Evolutionary conservation across 768 basidiomycete genomes (phyloP).

Genomic region (Cubamyces sp.): DNA sequence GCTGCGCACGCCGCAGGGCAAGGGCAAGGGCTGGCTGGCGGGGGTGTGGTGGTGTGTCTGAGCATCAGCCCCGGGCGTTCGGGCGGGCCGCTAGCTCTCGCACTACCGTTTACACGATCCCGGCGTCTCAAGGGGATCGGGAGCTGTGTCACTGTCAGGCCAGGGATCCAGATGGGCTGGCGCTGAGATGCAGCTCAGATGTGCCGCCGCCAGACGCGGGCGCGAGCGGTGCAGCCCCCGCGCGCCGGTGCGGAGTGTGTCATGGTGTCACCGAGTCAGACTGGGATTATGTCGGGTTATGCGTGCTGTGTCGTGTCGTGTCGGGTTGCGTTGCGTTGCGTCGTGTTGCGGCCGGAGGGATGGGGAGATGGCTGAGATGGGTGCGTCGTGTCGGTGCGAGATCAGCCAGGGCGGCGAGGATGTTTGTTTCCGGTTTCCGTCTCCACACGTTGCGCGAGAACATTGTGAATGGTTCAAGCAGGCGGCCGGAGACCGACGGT

Average conservation of each 20-base stretch:
- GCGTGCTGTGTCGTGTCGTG: no score
- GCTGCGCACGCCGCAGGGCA: no score
- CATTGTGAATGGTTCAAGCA: not conserved
- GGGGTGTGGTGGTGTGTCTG: no score
- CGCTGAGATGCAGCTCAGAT: no score
- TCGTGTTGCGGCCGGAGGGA: not conserved
- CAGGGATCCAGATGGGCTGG: not conserved
- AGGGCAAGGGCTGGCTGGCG: no score
- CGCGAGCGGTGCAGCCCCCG: not conserved
- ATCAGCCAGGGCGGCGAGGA: not conserved
- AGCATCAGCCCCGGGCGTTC: no score
- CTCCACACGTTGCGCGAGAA: not conserved
- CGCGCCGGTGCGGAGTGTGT: no score
- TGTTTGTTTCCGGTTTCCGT: not conserved
- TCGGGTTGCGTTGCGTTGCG: not conserved
- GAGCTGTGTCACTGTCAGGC: conserved; percentile 1
- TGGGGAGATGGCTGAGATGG: not conserved
- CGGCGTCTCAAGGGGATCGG: conserved; percentile 9
- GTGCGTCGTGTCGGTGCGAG: not conserved
- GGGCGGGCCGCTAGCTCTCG: no score
- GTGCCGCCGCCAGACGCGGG: not conserved
- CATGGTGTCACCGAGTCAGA: not conserved
- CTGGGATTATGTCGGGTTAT: no score
- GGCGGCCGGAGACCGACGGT: conserved; percentile 7
- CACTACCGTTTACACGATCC: not conserved